Evolutionary conservation across 2,329 filamentous ascomycete species (phyloP).

Genomic region (Moelleriella libera): DNA sequence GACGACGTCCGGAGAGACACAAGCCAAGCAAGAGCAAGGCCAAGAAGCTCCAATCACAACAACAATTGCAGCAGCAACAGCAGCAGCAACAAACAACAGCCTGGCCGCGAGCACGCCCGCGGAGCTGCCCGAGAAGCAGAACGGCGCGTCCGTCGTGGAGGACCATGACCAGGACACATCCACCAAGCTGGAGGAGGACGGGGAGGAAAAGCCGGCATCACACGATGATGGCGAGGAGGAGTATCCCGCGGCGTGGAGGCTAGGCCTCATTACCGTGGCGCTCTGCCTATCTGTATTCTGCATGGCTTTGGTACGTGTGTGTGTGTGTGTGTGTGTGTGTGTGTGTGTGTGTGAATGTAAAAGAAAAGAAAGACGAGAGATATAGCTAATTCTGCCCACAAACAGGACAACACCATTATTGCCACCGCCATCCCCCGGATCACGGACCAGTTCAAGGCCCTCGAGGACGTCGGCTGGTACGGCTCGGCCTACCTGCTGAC

Average conservation of each 20-base stretch:
- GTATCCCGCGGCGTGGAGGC: slow-evolving; percentile 3
- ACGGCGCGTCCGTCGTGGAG: no score
- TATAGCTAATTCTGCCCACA: background rate
- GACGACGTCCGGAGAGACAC: background rate
- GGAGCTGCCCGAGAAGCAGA: no score
- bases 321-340: background rate
- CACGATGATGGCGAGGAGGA: background rate
- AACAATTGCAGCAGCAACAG: no score
- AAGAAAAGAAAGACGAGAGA: background rate
- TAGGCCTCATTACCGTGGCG: slow-evolving; percentile 4
- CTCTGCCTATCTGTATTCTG: slow-evolving; percentile 5
- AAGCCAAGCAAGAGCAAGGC: no score
- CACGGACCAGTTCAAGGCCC: slow-evolving; percentile 9
- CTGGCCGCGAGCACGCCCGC: no score
- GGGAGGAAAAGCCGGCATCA: background rate
- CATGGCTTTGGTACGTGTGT: slow-evolving; percentile 4
- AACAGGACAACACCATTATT: slow-evolving; percentile 24
- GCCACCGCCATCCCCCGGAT: slow-evolving; percentile 19
- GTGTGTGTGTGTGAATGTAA: background rate
- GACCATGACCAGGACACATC: no score
- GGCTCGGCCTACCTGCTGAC: slow-evolving; percentile 20
- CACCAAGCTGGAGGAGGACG: no score
- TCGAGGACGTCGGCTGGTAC: slow-evolving; percentile 6
- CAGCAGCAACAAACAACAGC: no score
- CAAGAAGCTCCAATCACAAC: no score